Evolutionary conservation across 2,329 filamentous ascomycete genomes (phyloP).

Genomic region (Dothistroma septosporum): DNA sequence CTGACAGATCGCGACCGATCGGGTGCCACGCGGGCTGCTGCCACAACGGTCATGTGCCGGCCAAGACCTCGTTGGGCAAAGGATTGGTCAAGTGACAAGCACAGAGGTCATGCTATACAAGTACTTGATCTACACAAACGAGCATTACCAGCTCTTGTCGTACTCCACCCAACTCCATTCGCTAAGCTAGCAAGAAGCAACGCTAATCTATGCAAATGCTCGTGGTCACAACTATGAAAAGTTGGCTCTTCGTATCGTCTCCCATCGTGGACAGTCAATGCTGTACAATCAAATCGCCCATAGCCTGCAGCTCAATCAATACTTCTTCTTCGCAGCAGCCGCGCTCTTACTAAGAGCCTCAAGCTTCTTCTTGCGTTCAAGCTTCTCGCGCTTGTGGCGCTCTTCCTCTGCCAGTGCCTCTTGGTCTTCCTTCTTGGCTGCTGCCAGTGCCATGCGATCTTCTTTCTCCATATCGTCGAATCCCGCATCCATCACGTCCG

Average conservation of each 20-base stretch:
- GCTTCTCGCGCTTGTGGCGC: conserved; percentile 59
- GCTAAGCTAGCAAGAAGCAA: neutral
- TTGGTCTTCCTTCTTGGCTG: conserved; percentile 64
- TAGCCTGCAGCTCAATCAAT: neutral
- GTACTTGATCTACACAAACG: neutral
- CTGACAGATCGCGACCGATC: neutral
- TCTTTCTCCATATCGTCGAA: conserved; percentile 70
- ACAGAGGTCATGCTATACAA: neutral
- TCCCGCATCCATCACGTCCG: conserved; percentile 66
- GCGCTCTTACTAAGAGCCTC: conserved; percentile 33
- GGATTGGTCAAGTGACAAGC: neutral
- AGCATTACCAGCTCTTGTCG: neutral
- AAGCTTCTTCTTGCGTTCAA: conserved; percentile 46
- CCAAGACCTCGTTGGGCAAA: neutral
- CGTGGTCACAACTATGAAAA: neutral
- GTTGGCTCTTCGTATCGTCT: neutral
- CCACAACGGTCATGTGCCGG: neutral
- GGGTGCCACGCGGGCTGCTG: neutral
- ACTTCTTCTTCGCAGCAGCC: conserved; percentile 30
- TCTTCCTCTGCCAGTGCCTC: conserved; percentile 61
- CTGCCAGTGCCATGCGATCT: conserved; percentile 58
- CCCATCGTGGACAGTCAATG: neutral
- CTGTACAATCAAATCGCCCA: neutral
- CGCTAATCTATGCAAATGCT: conserved; percentile 1
- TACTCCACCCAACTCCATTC: neutral